Conservation (phyloP, 2,329 filamentous ascomycete genomes). For the Aquanectria penicillioides region DNA sequence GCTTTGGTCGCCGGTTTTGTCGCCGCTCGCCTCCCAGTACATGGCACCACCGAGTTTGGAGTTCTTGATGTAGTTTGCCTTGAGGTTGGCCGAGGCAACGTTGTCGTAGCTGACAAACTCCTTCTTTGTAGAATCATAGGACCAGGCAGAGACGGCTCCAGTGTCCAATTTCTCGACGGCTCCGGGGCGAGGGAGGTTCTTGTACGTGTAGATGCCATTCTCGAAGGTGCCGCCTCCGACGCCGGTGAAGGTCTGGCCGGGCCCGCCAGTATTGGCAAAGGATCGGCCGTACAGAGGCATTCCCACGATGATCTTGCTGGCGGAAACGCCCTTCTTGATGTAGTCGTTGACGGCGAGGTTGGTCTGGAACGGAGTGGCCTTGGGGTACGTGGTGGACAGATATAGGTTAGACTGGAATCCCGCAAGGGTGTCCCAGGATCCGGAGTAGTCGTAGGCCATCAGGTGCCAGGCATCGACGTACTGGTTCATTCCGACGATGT, state of each 20-base stretch:
- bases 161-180: slow-evolving; percentile 67
- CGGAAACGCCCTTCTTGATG: slow-evolving; percentile 63
- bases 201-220: slow-evolving; percentile 77
- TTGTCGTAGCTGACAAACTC: slow-evolving; percentile 79
- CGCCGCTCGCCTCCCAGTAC: slow-evolving; percentile 86
- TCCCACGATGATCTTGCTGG: slow-evolving; percentile 77
- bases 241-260: slow-evolving; percentile 71
- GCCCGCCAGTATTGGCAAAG: slow-evolving; percentile 74
- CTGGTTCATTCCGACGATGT: slow-evolving; percentile 63
- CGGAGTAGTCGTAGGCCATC: slow-evolving; percentile 78
- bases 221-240: slow-evolving; percentile 68
- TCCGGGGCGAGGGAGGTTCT: slow-evolving; percentile 71
- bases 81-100: slow-evolving; percentile 64
- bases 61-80: slow-evolving; percentile 70
- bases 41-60: slow-evolving; percentile 77
- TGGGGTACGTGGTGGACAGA: slow-evolving; percentile 58
- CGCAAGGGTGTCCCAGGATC: slow-evolving; percentile 70
- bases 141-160: slow-evolving; percentile 73
- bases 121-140: slow-evolving; percentile 67
- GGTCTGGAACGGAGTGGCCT: slow-evolving; percentile 75
- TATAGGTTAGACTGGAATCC: slow-evolving; percentile 79
- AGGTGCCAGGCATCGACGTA: slow-evolving; percentile 69
- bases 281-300: slow-evolving; percentile 84
- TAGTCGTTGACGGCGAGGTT: slow-evolving; percentile 67
- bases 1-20: slow-evolving; percentile 62